phyloP scores from a whole-genome alignment of 108 stramenopile species.

The Bacterosira constricta region DNA sequence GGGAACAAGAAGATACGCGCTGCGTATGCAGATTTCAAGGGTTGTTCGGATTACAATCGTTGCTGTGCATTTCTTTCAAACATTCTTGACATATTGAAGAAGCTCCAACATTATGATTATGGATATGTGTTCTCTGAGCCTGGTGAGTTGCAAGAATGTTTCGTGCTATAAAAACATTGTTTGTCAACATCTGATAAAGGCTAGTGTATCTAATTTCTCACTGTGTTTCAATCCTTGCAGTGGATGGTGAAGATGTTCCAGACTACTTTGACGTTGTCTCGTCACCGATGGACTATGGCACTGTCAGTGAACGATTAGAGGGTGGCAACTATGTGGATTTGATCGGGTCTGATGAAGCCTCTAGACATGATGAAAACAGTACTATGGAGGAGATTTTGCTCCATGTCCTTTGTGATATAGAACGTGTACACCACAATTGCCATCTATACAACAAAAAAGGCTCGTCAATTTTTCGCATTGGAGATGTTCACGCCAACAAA shows the following conservation, averaged over 20 bases:
- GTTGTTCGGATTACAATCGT: conserved; percentile 19
- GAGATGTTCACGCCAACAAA: conserved; percentile 33
- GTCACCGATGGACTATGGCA: conserved; percentile 47
- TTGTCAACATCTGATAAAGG: not conserved
- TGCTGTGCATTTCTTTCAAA: conserved; percentile 29
- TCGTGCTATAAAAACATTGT: too few species aligned
- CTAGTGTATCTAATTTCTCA: not conserved
- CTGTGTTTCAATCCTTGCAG: not conserved
- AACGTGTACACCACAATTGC: conserved; percentile 40
- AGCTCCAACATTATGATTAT: conserved; percentile 38
- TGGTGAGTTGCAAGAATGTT: conserved; percentile 10
- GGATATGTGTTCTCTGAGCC: conserved; percentile 45
- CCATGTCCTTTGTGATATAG: conserved; percentile 33
- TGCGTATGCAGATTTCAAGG: conserved; percentile 34
- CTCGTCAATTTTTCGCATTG: conserved; percentile 26
- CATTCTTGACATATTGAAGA: conserved; percentile 17
- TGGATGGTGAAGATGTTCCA: conserved; percentile 9
- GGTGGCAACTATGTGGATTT: conserved; percentile 29
- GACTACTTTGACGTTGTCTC: conserved; percentile 18
- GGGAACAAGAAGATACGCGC: conserved; percentile 24
- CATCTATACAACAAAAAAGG: conserved; percentile 29
- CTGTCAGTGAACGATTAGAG: conserved; percentile 33
- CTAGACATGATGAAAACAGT: conserved; percentile 19
- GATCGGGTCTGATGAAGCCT: conserved; percentile 18
- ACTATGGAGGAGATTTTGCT: conserved; percentile 44